Evolutionary conservation across 768 basidiomycete genomes (phyloP).

Genomic region (Leccinum sublutescens): DNA sequence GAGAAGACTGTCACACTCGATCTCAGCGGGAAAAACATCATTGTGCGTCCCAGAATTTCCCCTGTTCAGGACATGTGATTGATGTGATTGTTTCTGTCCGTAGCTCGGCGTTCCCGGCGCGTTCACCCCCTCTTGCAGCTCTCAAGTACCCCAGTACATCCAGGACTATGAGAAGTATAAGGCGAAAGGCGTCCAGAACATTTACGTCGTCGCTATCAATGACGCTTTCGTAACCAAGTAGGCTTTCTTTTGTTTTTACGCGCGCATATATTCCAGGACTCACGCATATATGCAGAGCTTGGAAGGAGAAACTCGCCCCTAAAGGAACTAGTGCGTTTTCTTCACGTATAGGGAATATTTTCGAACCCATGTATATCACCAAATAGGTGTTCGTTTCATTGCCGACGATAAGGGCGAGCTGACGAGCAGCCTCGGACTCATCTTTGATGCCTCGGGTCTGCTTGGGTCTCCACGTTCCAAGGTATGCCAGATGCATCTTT

Average conservation of each 20-base stretch:
- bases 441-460: constrained; percentile 58
- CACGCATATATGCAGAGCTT: constrained; percentile 45
- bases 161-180: constrained; percentile 66
- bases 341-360: neutral
- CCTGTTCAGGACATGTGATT: neutral
- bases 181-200: constrained; percentile 68
- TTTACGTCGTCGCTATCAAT: constrained; percentile 76
- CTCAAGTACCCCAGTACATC: constrained; percentile 65
- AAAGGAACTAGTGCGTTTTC: constrained; percentile 48
- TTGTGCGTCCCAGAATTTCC: constrained; percentile 41
- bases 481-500: constrained; percentile 32
- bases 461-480: constrained; percentile 71
- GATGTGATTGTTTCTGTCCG: neutral
- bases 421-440: constrained; percentile 50
- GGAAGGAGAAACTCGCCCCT: constrained; percentile 62
- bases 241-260: neutral
- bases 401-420: constrained; percentile 68
- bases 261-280: constrained; percentile 7
- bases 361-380: neutral
- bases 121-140: constrained; percentile 71
- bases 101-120: constrained; percentile 77
- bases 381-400: constrained; percentile 55
- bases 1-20: constrained; percentile 41
- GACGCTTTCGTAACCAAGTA: constrained; percentile 70
- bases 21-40: constrained; percentile 59